Conservation (phyloP, 192 early-diverging fungal species). For the Coemansia biformis region DNA sequence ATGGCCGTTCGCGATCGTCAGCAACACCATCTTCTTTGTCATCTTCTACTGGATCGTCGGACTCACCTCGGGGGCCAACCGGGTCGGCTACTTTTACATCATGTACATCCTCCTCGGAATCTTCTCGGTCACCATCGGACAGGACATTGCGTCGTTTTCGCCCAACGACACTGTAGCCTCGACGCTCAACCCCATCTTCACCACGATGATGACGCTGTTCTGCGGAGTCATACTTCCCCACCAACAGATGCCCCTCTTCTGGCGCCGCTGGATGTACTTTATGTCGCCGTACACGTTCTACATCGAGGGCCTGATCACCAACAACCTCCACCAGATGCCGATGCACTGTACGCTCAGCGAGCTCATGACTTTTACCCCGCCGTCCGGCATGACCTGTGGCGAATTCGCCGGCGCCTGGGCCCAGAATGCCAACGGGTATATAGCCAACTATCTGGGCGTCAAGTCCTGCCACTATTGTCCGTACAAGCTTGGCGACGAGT, state of each 20-base stretch:
- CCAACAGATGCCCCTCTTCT: slow-evolving; percentile 55
- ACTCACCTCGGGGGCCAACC: slow-evolving; percentile 32
- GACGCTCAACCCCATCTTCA: slow-evolving; percentile 60
- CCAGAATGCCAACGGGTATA: slow-evolving; percentile 31
- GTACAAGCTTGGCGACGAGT: slow-evolving; percentile 41
- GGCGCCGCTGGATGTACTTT: slow-evolving; percentile 63
- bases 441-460: slow-evolving; percentile 36
- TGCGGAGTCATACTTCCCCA: slow-evolving; percentile 59
- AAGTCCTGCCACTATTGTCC: slow-evolving; percentile 53
- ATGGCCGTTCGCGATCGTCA: slow-evolving; percentile 57
- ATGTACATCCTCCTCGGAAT: slow-evolving; percentile 50
- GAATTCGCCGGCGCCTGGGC: slow-evolving; percentile 51
- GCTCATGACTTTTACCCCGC: slow-evolving; percentile 48
- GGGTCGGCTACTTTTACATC: slow-evolving; percentile 59
- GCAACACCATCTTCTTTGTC: slow-evolving; percentile 53
- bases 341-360: slow-evolving; percentile 49
- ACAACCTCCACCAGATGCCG: slow-evolving; percentile 49
- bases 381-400: slow-evolving; percentile 41
- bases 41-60: slow-evolving; percentile 61
- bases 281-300: slow-evolving; percentile 57
- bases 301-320: slow-evolving; percentile 57
- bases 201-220: slow-evolving; percentile 56
- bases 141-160: slow-evolving; percentile 54
- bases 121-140: slow-evolving; percentile 55
- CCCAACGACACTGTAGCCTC: slow-evolving; percentile 54